These are phyloP conservation scores for Anacardium occidentale DNA, from an alignment of 345 rosid species.

Conservation along the genomic window DNA sequence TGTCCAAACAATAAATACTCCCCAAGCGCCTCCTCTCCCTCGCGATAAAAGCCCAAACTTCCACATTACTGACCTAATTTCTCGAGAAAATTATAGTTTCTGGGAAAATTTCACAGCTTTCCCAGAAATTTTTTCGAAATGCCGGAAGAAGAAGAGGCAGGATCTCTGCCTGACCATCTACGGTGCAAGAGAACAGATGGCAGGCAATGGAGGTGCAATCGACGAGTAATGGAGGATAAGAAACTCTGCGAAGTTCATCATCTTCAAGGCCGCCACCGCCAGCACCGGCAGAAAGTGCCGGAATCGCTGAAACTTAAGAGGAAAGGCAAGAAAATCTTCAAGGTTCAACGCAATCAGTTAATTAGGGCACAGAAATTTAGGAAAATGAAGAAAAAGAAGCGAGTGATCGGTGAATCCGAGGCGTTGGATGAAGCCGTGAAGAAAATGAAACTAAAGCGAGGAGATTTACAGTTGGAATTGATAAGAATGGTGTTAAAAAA, in stretches of 20 bases:
- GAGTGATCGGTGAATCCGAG: slow-evolving; percentile 43
- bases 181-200: slow-evolving; percentile 95
- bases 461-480: slow-evolving; percentile 68
- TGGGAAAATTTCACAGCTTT: slow-evolving; percentile 1
- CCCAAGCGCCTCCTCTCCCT: slow-evolving; percentile 4
- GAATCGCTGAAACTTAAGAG: slow-evolving; percentile 63
- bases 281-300: slow-evolving; percentile 56
- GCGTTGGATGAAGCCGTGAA: slow-evolving; percentile 46
- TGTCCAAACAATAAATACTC: slow-evolving; percentile 24
- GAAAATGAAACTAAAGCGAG: slow-evolving; percentile 64
- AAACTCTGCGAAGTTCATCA: slow-evolving; percentile 84
- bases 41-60: neutral
- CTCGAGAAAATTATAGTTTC: neutral
- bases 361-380: slow-evolving; percentile 51
- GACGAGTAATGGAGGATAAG: slow-evolving; percentile 69
- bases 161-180: slow-evolving; percentile 65
- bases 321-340: slow-evolving; percentile 27
- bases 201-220: slow-evolving; percentile 84
- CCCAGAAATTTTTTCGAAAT: neutral
- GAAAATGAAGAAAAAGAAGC: slow-evolving; percentile 36
- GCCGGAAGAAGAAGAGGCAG: slow-evolving; percentile 37
- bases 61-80: slow-evolving; percentile 3
- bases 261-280: slow-evolving; percentile 62
- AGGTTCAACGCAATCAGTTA: slow-evolving; percentile 18
- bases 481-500: slow-evolving; percentile 81